Evolutionary conservation across 192 early-diverging fungal genomes (phyloP), one percentile per base, ranked within the genome.

Genomic region (Funneliformis mosseae): DNA sequence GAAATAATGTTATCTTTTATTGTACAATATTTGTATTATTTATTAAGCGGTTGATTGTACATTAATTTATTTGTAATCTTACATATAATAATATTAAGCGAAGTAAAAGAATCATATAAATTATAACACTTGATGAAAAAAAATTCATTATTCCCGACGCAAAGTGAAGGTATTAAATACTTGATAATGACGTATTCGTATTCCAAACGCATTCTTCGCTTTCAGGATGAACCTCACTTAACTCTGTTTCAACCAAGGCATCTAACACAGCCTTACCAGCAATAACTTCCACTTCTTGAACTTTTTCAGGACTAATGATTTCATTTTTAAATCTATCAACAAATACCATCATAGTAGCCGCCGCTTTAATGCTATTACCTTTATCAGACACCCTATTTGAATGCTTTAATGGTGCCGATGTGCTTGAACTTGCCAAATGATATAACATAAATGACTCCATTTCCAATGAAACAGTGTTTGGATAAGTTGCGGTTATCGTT

Each of bases 381-480:
- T 69, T 81, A 42, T 38, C 33, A 18, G 25, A 11, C 8, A 25
- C 3, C 5, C 7, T n/a, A 63, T 27, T 63, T n/a, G 21, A 25
- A 25, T 63, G 21, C 25, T 63, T 63, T 63, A 63, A 63, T 69
- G 82, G 80, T 1, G 83, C 74, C 23, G 69, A 48, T 1, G 76
- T 80, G 23, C 87, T 81, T 50, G 87, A 87, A 61, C 84, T 79
- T 27, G 95, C 96, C 46, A 97, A 77, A 77, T 97, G 96, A 83
- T 93, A 93, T 68, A 98, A 78, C 88, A 91, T 92, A 75, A 90
- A 93, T 0, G 90, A 90, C 85, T 98, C 97, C 97, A 98, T 98
- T 82, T 98, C 96, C 21, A 98, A 79, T 0, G 87, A 87, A 43
- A 88, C 72, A 5, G 87, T 87, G 14, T 81, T 78, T 59, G 93